Conservation (phyloP, 2,329 filamentous ascomycete genomes). For the Scolecobasidium constrictum region DNA sequence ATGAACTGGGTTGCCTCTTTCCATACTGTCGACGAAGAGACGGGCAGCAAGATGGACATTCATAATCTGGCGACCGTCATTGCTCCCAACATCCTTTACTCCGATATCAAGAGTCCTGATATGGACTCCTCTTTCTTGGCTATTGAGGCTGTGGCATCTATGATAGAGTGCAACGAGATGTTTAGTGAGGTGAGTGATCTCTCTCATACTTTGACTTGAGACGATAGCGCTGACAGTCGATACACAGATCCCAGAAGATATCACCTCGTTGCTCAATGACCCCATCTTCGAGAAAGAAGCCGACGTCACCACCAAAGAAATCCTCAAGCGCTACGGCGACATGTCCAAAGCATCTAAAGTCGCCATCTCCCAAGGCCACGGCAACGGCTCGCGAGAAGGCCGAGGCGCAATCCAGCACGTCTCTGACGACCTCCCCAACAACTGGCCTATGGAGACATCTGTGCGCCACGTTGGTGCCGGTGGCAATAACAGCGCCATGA, state of each 20-base stretch:
- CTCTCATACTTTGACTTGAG: neutral
- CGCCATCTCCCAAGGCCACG: neutral
- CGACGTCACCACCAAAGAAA: constrained; percentile 94
- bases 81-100: constrained; percentile 85
- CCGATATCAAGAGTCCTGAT: constrained; percentile 43
- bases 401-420: constrained; percentile 8
- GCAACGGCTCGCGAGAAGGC: constrained; percentile 7
- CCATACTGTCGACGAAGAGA: constrained; percentile 92
- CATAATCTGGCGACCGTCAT: constrained; percentile 97
- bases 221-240: constrained; percentile 15
- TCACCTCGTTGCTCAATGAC: constrained; percentile 78
- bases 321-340: constrained; percentile 85
- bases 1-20: constrained; percentile 97
- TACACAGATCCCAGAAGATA: constrained; percentile 76
- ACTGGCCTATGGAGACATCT: constrained; percentile 10
- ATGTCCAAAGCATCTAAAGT: constrained; percentile 40
- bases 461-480: constrained; percentile 9
- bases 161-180: constrained; percentile 88
- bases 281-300: constrained; percentile 70
- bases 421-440: constrained; percentile 7
- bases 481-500: constrained; percentile 1
- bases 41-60: constrained; percentile 97
- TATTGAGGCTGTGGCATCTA: constrained; percentile 81
- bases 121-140: constrained; percentile 87
- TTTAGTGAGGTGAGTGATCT: constrained; percentile 81